A percentile compares a stretch with the other conserved stretches of the same genome.
Evolutionary conservation across 1,284 basidiomycete genomes (phyloP).

Genomic region (Boletus smithii): DNA sequence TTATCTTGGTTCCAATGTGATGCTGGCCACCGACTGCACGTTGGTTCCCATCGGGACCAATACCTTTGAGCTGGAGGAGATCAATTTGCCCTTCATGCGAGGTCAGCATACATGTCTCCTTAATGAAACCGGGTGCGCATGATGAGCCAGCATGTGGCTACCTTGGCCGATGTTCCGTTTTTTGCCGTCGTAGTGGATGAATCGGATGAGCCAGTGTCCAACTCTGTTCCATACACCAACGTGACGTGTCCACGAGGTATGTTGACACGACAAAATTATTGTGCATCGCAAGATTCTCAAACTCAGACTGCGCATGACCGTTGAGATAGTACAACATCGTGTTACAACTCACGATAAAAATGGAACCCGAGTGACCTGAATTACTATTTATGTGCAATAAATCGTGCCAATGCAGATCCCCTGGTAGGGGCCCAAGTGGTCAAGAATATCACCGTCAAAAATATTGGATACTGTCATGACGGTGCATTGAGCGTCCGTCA

Average conservation of each 20-base stretch:
- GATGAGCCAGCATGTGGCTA: slow-evolving; percentile 4
- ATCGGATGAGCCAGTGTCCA: background rate
- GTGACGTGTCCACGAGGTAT: background rate
- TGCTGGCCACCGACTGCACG: background rate
- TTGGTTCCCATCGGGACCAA: background rate
- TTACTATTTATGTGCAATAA: slow-evolving; percentile 39
- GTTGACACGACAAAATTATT: background rate
- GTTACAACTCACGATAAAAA: slow-evolving; percentile 7
- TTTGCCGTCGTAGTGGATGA: background rate
- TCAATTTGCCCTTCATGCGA: no score
- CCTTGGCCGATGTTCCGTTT: no score
- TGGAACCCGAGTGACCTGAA: background rate
- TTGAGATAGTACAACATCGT: background rate
- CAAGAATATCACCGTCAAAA: slow-evolving; percentile 39
- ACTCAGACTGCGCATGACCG: no score
- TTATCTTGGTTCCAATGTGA: background rate
- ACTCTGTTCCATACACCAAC: background rate
- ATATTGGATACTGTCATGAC: slow-evolving; percentile 46
- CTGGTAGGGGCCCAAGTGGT: slow-evolving; percentile 56
- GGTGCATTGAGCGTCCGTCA: slow-evolving; percentile 45
- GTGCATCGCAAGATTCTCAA: background rate
- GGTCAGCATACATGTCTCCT: no score
- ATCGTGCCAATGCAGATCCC: slow-evolving; percentile 51
- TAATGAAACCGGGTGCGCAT: background rate
- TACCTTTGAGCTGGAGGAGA: no score